Evolutionary conservation across 495 filamentous ascomycete species (phyloP).

Genomic region (Podospora tetraspora): DNA sequence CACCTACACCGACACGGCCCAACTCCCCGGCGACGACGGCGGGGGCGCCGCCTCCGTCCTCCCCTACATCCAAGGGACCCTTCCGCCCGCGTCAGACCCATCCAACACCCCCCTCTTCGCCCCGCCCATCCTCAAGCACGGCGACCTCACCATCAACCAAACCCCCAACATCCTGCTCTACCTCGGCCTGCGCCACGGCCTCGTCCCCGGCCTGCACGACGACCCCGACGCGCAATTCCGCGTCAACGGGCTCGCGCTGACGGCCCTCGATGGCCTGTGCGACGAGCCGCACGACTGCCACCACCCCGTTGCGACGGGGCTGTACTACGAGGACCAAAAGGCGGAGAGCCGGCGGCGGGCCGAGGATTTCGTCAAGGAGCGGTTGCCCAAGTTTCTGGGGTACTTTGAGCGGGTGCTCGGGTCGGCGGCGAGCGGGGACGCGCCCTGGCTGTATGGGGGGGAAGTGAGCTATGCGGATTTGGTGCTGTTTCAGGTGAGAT

Average conservation of each 20-base stretch:
- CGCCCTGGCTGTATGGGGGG: conserved; percentile 54
- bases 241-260: conserved; percentile 54
- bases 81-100: conserved; percentile 31
- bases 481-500: conserved; percentile 54
- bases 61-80: conserved; percentile 28
- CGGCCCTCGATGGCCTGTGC: conserved; percentile 58
- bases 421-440: conserved; percentile 49
- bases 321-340: conserved; percentile 67
- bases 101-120: conserved; percentile 56
- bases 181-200: conserved; percentile 48
- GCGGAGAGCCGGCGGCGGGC: conserved; percentile 47
- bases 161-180: conserved; percentile 62
- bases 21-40: conserved; percentile 28
- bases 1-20: conserved; percentile 55
- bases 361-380: conserved; percentile 48
- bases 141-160: conserved; percentile 55
- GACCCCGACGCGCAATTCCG: conserved; percentile 45
- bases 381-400: conserved; percentile 59
- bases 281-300: conserved; percentile 65
- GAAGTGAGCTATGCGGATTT: conserved; percentile 61
- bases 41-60: conserved; percentile 27
- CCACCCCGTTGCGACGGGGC: conserved; percentile 51
- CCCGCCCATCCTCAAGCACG: conserved; percentile 55
- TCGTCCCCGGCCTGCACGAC: conserved; percentile 38
- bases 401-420: conserved; percentile 60